These are phyloP conservation scores for Moringa oleifera DNA, from an alignment of 345 rosid species.

Conservation along the genomic window DNA sequence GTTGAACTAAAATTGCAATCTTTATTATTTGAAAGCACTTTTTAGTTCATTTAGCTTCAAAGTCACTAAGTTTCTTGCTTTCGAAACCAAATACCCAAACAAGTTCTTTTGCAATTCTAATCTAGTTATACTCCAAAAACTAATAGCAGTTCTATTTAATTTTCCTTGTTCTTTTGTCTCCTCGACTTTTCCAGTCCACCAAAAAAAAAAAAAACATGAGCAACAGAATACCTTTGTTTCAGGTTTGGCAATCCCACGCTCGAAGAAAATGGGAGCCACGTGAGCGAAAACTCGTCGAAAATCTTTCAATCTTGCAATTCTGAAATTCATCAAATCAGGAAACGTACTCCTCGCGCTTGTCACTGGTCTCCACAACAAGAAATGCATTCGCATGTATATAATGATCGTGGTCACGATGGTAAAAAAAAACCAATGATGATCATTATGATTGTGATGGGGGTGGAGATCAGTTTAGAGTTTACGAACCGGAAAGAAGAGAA, in stretches of 20 bases:
- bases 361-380: conserved; percentile 31
- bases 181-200: not conserved
- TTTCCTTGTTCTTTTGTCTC: not conserved
- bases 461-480: not conserved
- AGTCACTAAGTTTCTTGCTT: no score
- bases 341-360: conserved; percentile 87
- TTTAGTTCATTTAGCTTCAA: no score
- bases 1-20: no score
- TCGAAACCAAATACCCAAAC: no score
- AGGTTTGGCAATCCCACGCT: conserved; percentile 85
- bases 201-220: not conserved
- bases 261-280: conserved; percentile 84
- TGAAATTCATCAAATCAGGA: conserved; percentile 69
- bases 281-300: conserved; percentile 88
- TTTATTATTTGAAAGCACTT: no score
- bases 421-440: not conserved
- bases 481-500: conserved; percentile 82
- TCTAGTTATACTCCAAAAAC: not conserved
- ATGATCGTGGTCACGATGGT: not conserved
- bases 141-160: no score
- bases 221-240: conserved; percentile 62
- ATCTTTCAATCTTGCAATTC: conserved; percentile 67
- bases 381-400: conserved; percentile 1
- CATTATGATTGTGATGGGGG: no score
- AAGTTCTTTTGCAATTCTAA: not conserved